A percentile compares a stretch with the other conserved stretches of the same genome.
phyloP scores from a whole-genome alignment of 768 basidiomycete genomes.

The Mrakia hoshinonis region DNA sequence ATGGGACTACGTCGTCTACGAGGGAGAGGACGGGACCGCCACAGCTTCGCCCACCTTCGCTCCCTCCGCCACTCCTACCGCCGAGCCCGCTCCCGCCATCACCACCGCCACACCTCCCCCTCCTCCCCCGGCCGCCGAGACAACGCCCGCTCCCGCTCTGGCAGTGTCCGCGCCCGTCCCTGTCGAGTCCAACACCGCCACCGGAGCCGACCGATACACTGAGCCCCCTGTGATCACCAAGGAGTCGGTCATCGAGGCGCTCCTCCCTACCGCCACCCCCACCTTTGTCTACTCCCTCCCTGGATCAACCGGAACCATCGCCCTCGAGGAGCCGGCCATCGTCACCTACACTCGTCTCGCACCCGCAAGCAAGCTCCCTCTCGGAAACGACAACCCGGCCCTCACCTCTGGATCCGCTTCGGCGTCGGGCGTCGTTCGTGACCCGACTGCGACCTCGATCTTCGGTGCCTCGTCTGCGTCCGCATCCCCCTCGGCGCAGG shows the following conservation, averaged over 20 bases:
- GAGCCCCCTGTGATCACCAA: background rate
- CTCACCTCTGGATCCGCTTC: background rate
- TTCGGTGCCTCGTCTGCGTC: background rate
- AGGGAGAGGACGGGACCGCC: background rate
- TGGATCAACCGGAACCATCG: background rate
- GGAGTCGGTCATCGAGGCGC: background rate
- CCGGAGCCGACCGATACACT: background rate
- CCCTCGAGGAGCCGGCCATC: background rate
- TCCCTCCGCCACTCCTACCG: background rate
- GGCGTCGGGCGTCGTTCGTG: background rate
- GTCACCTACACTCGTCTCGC: background rate
- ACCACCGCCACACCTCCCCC: background rate
- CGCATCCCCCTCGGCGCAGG: background rate
- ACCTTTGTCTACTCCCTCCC: constrained; percentile 18
- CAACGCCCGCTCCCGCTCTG: background rate
- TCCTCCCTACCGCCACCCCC: constrained; percentile 9
- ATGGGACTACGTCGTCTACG: constrained; percentile 14
- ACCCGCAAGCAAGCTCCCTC: background rate
- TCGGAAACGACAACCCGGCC: constrained; percentile 2
- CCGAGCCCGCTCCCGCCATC: background rate
- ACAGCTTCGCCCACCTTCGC: constrained; percentile 6
- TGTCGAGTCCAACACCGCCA: background rate
- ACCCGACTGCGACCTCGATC: background rate
- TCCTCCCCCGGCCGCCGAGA: too few relatives aligned
- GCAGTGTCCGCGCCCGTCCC: background rate